A percentile compares a stretch with the other conserved stretches of the same genome.
Evolutionary conservation across 2,329 filamentous ascomycete species (phyloP).

Genomic region (Clarireedia homoeocarpa): DNA sequence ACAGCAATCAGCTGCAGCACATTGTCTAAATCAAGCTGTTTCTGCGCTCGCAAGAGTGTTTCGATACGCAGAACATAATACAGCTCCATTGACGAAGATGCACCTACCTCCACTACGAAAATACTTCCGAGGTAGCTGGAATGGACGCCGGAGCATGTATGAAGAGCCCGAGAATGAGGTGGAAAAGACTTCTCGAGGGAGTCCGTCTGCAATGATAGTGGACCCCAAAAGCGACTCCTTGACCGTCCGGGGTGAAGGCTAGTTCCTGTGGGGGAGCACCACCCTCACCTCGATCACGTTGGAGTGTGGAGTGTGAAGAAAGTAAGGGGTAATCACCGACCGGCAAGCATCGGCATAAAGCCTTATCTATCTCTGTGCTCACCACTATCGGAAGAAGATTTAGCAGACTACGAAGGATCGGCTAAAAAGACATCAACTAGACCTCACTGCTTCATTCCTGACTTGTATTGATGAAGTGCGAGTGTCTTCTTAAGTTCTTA

Average conservation of each 20-base stretch:
- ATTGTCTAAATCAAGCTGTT: too few relatives aligned
- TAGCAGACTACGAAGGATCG: not conserved
- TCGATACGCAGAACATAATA: too few relatives aligned
- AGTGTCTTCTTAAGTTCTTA: constrained; percentile 4
- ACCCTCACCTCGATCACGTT: not conserved
- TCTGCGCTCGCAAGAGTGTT: too few relatives aligned
- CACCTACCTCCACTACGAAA: not conserved
- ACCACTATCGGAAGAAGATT: not conserved
- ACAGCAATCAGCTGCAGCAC: too few relatives aligned
- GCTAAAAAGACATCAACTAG: not conserved
- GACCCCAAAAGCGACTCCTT: too few relatives aligned
- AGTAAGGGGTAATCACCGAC: not conserved
- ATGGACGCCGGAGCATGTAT: too few relatives aligned
- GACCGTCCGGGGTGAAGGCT: too few relatives aligned
- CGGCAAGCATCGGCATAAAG: not conserved
- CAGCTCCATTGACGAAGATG: too few relatives aligned
- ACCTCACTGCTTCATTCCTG: too few relatives aligned
- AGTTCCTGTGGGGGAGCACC: not conserved
- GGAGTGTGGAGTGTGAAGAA: not conserved
- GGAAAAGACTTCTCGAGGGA: too few relatives aligned
- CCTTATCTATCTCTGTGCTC: not conserved
- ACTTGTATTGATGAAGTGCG: not conserved
- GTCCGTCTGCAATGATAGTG: too few relatives aligned
- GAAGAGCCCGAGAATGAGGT: too few relatives aligned
- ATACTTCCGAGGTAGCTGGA: not conserved